Base-by-base conservation (phyloP, 371 early-diverging fungal species). In the Lichtheimia ramosa region DNA sequence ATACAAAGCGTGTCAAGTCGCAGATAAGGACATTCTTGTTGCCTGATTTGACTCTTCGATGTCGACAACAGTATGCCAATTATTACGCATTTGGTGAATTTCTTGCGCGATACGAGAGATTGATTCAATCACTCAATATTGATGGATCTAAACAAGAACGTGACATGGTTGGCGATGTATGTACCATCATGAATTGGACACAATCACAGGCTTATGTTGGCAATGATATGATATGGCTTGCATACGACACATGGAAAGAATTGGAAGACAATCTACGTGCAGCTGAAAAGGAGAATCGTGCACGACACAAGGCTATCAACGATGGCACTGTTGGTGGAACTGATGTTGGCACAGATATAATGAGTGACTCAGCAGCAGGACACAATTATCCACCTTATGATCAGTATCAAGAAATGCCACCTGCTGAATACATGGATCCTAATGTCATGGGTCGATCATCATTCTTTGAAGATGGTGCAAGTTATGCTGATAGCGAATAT, bases 191-290 rank as follows among this genome's bases (percentile, higher is more conserved):
- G 72, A 79, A 82, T 43, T 81, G 78, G 76, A 59, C 65, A 3
- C 66, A 70, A 3, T 16, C 62, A 12, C 74, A 81, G 42, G 78
- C 72, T 0, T 67, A 52, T 64, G 48, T 89, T 1, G 92, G 92
- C 10, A 72, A 82, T 41, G 81, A 77, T 16, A 83, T 79, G 67
- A 80, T 91, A 16, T 91, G 88, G 77, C 68, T 91, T 41, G 75
- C 83, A 1, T 89, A 88, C 53, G 83, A 83, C 27, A 88, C 84
- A 6, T 93, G 92, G 92, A 87, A 86, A 56, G 84, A 85, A 49
- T 63, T 94, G 18, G 96, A 95, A 59, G 89, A 91, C 57, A 84
- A 85, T 18, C 74, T 95, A 24, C 80, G 92, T 18, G 75, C 79
- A 1, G 75, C 81, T 41, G 93, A 95, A 75, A 89, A 89, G 56